Percentiles rank a stretch among this genome's conserved stretches.
Evolutionary conservation across 441 rosid species (phyloP).

Genomic region (Omphalea diandra): DNA sequence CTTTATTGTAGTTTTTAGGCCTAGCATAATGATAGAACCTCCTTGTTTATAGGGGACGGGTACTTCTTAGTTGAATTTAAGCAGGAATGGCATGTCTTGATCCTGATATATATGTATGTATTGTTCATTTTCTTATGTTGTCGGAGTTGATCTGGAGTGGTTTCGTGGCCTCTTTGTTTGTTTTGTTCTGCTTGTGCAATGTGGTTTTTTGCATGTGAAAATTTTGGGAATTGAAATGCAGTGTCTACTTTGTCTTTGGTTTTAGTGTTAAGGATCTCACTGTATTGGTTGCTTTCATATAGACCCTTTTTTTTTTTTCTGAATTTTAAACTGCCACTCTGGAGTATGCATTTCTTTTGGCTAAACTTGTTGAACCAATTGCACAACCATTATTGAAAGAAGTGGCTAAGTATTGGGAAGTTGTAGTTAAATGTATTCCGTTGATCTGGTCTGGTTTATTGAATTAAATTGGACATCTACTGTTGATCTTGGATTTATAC

Average conservation of each 20-base stretch:
- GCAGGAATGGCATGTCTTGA: no score
- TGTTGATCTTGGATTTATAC: background rate
- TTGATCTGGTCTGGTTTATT: conserved; percentile 1
- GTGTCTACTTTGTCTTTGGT: background rate
- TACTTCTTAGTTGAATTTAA: background rate
- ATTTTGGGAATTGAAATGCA: background rate
- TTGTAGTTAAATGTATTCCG: background rate
- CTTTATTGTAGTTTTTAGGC: background rate
- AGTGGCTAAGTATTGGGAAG: background rate
- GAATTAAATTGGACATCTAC: conserved; percentile 4
- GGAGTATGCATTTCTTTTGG: background rate
- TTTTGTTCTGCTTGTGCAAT: background rate
- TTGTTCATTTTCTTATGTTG: no score
- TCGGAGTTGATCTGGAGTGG: no score
- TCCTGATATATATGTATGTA: background rate
- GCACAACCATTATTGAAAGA: background rate
- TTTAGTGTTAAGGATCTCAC: background rate
- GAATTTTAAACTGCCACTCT: background rate
- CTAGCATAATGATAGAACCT: background rate
- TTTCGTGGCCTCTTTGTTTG: background rate
- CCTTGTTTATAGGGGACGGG: background rate
- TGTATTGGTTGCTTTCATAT: no score
- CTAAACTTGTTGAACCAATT: background rate
- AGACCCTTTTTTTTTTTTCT: background rate
- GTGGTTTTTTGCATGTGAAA: background rate